Percentiles rank a stretch among this genome's conserved stretches.
phyloP scores from a whole-genome alignment of 805 yeast genomes.

The Cephaloascus fragrans region DNA sequence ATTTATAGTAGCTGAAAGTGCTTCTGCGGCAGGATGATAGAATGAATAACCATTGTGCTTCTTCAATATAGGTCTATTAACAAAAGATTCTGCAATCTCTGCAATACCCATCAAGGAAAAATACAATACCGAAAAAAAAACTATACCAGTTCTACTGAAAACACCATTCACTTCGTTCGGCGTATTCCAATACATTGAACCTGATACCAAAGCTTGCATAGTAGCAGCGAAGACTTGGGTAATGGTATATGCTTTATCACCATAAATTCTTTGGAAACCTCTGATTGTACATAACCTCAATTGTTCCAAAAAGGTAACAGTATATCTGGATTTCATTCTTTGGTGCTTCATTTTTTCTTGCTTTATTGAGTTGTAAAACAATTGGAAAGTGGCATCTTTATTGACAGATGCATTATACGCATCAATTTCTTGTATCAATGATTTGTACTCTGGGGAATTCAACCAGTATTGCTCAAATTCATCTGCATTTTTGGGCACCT shows the following conservation, averaged over 20 bases:
- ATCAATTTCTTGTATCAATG: conserved; percentile 6
- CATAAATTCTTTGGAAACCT: conserved; percentile 44
- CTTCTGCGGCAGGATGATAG: conserved; percentile 69
- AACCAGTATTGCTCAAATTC: conserved; percentile 57
- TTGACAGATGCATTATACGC: conserved; percentile 6
- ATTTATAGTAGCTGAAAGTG: conserved; percentile 49
- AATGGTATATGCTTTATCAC: conserved; percentile 43
- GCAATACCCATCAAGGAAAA: conserved; percentile 39
- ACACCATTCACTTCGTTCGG: conserved; percentile 44
- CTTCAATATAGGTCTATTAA: conserved; percentile 48
- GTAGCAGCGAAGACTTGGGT: conserved; percentile 37
- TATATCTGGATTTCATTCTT: conserved; percentile 29
- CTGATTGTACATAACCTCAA: conserved; percentile 36
- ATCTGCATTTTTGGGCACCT: conserved; percentile 50
- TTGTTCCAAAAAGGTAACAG: conserved; percentile 37
- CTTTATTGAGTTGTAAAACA: conserved; percentile 21
- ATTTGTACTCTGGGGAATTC: conserved; percentile 20
- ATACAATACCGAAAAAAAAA: conserved; percentile 51
- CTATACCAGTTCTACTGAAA: conserved; percentile 53
- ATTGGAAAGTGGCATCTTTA: conserved; percentile 21
- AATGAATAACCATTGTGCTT: conserved; percentile 67
- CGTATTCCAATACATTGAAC: conserved; percentile 51
- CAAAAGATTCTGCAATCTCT: conserved; percentile 28
- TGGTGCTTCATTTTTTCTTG: conserved; percentile 27
- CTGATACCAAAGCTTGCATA: conserved; percentile 49